phyloP scores from a whole-genome alignment of 179 eudicot genomes.

The Spergularia azorica region DNA sequence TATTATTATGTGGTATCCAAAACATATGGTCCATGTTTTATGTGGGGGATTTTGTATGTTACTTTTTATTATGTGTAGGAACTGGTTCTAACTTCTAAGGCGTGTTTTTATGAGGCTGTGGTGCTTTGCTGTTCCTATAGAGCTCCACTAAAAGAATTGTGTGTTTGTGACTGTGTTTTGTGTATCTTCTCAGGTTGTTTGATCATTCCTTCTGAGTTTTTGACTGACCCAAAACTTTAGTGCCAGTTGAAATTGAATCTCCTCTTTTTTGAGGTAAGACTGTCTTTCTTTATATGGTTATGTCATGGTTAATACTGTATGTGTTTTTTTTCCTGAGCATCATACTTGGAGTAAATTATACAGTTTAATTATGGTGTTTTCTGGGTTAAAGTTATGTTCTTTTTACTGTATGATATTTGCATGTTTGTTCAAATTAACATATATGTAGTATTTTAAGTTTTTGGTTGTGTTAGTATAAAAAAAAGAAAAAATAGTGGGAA shows the following conservation, averaged over 20 bases:
- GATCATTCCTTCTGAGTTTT: slow-evolving; percentile 20
- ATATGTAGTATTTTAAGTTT: not conserved
- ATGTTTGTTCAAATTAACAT: slow-evolving; percentile 18
- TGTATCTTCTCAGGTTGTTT: slow-evolving; percentile 16
- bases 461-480: not conserved
- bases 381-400: slow-evolving; percentile 6
- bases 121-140: slow-evolving; percentile 33
- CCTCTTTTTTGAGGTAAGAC: slow-evolving; percentile 24
- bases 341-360: not conserved
- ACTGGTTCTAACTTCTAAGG: not conserved
- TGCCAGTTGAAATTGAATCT: slow-evolving; percentile 4
- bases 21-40: slow-evolving; percentile 46
- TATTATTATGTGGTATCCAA: slow-evolving; percentile 24
- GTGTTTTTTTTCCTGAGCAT: slow-evolving; percentile 4
- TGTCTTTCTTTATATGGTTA: slow-evolving; percentile 17
- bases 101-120: slow-evolving; percentile 41
- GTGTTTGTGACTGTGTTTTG: slow-evolving; percentile 9
- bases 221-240: not conserved
- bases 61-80: slow-evolving; percentile 19
- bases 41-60: slow-evolving; percentile 41
- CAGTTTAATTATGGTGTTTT: slow-evolving; percentile 8
- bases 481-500: too few species aligned
- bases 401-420: slow-evolving; percentile 25
- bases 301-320: slow-evolving; percentile 10
- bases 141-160: slow-evolving; percentile 22